A percentile compares a stretch with the other conserved stretches of the same genome.
These are phyloP conservation scores for Hypoxylon sp. DNA, from an alignment of 2,329 filamentous ascomycete species.

Conservation along the genomic window DNA sequence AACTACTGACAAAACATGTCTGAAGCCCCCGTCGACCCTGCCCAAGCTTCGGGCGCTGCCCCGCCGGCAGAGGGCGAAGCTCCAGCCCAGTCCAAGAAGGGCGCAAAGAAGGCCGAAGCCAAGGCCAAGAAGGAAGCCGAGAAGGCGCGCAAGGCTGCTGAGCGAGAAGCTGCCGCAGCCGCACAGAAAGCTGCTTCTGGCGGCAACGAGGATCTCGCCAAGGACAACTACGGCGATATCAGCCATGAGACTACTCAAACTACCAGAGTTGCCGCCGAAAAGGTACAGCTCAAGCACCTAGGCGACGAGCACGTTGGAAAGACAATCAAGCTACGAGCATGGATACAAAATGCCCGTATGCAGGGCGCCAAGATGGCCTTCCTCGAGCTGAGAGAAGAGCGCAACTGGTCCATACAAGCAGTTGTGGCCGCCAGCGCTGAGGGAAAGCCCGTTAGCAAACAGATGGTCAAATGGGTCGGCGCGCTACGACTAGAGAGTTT, in stretches of 20 bases:
- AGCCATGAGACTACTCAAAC: constrained; percentile 70
- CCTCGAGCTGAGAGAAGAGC: constrained; percentile 83
- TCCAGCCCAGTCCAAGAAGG: constrained; percentile 74
- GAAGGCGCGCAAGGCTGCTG: constrained; percentile 80
- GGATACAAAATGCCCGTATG: constrained; percentile 87
- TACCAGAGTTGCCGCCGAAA: constrained; percentile 68
- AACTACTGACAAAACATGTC: constrained; percentile 48
- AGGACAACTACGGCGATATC: constrained; percentile 83
- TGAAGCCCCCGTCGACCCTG: constrained; percentile 52
- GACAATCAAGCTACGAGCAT: constrained; percentile 80
- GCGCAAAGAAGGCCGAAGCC: constrained; percentile 83
- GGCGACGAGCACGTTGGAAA: constrained; percentile 75
- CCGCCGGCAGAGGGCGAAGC: constrained; percentile 47
- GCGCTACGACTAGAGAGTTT: constrained; percentile 83
- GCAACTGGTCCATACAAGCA: constrained; percentile 83
- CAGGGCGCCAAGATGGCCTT: constrained; percentile 95
- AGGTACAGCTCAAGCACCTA: constrained; percentile 73
- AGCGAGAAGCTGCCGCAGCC: constrained; percentile 79
- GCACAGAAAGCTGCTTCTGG: constrained; percentile 75
- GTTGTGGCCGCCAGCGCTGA: constrained; percentile 77
- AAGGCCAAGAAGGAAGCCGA: constrained; percentile 91
- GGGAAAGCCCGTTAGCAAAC: constrained; percentile 75
- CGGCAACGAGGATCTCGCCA: constrained; percentile 74
- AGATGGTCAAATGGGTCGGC: constrained; percentile 95
- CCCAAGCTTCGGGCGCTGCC: constrained; percentile 45